These are phyloP conservation scores for Ceratocystis smalleyi DNA, from an alignment of 2,329 filamentous ascomycete genomes.

Conservation along the genomic window DNA sequence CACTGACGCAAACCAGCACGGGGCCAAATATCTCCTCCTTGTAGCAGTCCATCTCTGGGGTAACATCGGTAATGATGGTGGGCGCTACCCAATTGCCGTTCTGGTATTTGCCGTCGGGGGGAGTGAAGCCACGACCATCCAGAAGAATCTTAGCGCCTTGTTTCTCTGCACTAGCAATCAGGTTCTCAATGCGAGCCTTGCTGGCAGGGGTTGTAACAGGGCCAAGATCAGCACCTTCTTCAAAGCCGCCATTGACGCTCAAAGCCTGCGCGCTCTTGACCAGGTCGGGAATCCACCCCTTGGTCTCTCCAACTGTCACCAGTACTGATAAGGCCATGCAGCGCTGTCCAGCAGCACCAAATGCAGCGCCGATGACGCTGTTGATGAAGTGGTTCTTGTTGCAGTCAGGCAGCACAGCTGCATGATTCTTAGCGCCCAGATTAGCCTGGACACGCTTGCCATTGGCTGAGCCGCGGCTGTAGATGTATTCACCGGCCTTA, in stretches of 20 bases:
- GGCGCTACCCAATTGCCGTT: constrained; percentile 63
- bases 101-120: constrained; percentile 51
- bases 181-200: constrained; percentile 59
- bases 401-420: constrained; percentile 67
- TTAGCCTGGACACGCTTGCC: constrained; percentile 83
- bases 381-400: constrained; percentile 85
- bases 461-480: constrained; percentile 59
- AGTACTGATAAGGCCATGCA: constrained; percentile 78
- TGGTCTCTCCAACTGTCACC: constrained; percentile 72
- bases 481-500: constrained; percentile 82
- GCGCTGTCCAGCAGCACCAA: constrained; percentile 69
- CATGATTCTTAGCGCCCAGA: constrained; percentile 78
- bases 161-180: constrained; percentile 62
- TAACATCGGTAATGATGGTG: constrained; percentile 71
- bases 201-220: constrained; percentile 69
- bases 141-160: constrained; percentile 73
- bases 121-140: constrained; percentile 60
- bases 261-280: constrained; percentile 60
- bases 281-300: constrained; percentile 65
- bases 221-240: constrained; percentile 62
- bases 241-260: constrained; percentile 66
- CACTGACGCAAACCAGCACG: constrained; percentile 67
- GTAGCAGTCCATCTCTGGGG: constrained; percentile 69
- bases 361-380: constrained; percentile 68
- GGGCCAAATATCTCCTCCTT: constrained; percentile 75